Evolutionary conservation across 148 eudicot genomes (phyloP), one percentile per base, ranked within the genome.

Genomic region (Camellia japonica): DNA sequence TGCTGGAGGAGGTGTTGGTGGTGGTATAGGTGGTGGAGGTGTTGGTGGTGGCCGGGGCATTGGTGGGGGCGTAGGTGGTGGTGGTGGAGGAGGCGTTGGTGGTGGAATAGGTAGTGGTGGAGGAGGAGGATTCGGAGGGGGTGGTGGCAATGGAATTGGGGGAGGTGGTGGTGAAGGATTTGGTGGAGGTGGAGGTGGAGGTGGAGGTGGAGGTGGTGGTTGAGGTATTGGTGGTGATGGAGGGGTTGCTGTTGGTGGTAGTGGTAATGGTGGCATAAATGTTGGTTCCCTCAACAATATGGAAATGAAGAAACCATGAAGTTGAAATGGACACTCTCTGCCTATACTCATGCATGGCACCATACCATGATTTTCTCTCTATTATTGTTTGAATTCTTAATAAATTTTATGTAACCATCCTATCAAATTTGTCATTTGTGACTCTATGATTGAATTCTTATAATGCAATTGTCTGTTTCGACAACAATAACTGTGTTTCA

Each of bases 1-100:
- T 0, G 64, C 0, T 23, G 30, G 30, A 23, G 30, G 73, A 0
- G 72, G 72, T 47, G 0, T 47, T 0, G 30, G 30, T 30, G 30
- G 1, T 0, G 30, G 30, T 23, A 0, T n/a, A n/a, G n/a, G 30
- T 30, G 30, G 30, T 30, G 30, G 30, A 30, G 30, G 30, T 1
- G 30, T 30, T 30, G 30, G 30, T 30, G 30, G 30, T 30, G 30
- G 30, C 1, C n/a, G n/a, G n/a, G n/a, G n/a, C n/a, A n/a, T n/a
- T n/a, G n/a, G n/a, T n/a, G n/a, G n/a, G n/a, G n/a, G n/a, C n/a
- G 0, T 30, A 30, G 30, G 30, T 30, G 30, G 30, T 30, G 80
- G 82, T 12, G 80, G 43, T 0, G 78, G 74, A 5, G 79, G 82
- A 8, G 86, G 83, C 2, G 74, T 71, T 4, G 81, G 83, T 1